Evolutionary conservation across 192 early-diverging fungal species (phyloP).

Genomic region (Spizellomyces sp.): DNA sequence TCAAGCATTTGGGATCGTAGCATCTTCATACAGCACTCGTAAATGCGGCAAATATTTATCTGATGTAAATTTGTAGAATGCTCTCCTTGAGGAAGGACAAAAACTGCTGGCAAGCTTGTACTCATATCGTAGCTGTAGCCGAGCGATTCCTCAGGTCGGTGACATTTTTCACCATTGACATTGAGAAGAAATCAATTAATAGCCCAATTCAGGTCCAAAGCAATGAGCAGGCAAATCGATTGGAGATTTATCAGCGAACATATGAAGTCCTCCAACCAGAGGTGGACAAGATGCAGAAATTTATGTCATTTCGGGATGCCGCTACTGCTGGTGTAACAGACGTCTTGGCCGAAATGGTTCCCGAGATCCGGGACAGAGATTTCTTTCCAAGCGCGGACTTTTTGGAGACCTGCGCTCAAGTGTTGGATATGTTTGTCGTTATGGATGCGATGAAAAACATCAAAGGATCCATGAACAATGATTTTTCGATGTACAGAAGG

Average conservation of each 20-base stretch:
- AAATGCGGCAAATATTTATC: too few species aligned
- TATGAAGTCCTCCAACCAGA: slow-evolving; percentile 46
- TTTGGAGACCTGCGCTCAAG: slow-evolving; percentile 36
- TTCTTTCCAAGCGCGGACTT: slow-evolving; percentile 41
- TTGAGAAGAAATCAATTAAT: not conserved
- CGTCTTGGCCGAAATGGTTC: slow-evolving; percentile 35
- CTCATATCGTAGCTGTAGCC: slow-evolving; percentile 43
- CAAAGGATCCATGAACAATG: slow-evolving; percentile 59
- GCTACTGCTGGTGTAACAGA: slow-evolving; percentile 34
- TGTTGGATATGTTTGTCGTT: slow-evolving; percentile 47
- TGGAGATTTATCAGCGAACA: slow-evolving; percentile 30
- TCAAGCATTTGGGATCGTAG: not conserved
- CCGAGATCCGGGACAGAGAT: slow-evolving; percentile 36
- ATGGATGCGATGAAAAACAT: slow-evolving; percentile 58
- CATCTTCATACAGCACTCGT: too few species aligned
- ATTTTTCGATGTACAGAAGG: slow-evolving; percentile 57
- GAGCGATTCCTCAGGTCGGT: slow-evolving; percentile 49
- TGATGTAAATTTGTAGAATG: slow-evolving; percentile 22
- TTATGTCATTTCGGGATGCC: slow-evolving; percentile 49
- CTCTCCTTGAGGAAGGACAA: slow-evolving; percentile 39
- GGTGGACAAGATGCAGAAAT: slow-evolving; percentile 45
- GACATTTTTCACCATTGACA: not conserved
- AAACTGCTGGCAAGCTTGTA: slow-evolving; percentile 43
- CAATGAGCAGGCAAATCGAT: slow-evolving; percentile 35
- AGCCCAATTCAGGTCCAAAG: slow-evolving; percentile 27